Evolutionary conservation across 768 basidiomycete species (phyloP).

Genomic region (Trametes cingulata): DNA sequence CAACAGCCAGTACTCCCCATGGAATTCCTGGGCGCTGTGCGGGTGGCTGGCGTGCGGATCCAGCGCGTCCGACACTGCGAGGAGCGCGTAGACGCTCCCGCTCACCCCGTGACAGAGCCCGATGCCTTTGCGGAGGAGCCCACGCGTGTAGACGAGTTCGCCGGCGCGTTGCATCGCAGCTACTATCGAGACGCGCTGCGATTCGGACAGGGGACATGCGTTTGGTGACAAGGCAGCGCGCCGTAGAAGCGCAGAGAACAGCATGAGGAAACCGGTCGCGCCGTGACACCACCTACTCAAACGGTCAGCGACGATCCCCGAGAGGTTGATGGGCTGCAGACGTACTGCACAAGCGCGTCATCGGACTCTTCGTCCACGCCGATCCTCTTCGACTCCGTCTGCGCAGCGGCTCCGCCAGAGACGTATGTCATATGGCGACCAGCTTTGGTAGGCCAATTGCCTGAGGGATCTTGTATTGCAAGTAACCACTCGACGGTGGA

Average conservation of each 20-base stretch:
- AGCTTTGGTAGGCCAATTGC: conserved; percentile 56
- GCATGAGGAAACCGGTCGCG: conserved; percentile 50
- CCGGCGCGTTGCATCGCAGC: conserved; percentile 42
- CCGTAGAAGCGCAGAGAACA: conserved; percentile 46
- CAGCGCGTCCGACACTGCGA: conserved; percentile 49
- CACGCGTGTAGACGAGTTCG: conserved; percentile 46
- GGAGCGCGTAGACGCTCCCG: conserved; percentile 54
- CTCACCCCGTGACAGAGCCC: conserved; percentile 61
- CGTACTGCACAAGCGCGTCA: conserved; percentile 53
- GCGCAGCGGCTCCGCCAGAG: conserved; percentile 10
- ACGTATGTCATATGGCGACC: conserved; percentile 11
- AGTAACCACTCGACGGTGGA: conserved; percentile 50
- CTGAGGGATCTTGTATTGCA: conserved; percentile 43
- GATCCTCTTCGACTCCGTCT: conserved; percentile 2
- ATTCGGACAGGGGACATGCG: conserved; percentile 26
- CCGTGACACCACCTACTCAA: conserved; percentile 58
- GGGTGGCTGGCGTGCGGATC: conserved; percentile 28
- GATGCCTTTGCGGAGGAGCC: conserved; percentile 56
- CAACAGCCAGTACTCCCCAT: conserved; percentile 31
- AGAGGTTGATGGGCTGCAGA: background rate
- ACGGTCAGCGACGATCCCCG: background rate
- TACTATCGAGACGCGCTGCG: conserved; percentile 31
- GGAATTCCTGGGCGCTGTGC: conserved; percentile 5
- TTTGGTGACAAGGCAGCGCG: conserved; percentile 27
- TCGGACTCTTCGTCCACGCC: conserved; percentile 13